phyloP scores from a whole-genome alignment of 768 basidiomycete genomes.

The Artomyces pyxidatus region DNA sequence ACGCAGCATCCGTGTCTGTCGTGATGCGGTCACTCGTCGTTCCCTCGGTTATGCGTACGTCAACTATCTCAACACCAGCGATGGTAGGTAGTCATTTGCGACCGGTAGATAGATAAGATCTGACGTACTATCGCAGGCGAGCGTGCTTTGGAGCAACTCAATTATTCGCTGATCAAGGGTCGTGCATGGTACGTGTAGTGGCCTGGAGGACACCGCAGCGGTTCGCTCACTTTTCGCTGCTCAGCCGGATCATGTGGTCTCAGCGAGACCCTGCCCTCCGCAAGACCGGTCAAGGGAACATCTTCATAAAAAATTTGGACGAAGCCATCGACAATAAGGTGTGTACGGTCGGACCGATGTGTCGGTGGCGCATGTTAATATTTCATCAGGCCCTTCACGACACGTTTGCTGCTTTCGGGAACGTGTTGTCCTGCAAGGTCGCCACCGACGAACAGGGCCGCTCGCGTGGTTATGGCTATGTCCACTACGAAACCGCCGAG shows the following conservation, averaged over 20 bases:
- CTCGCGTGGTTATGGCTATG: constrained; percentile 97
- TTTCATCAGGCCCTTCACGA: constrained; percentile 84
- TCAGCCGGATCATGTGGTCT: constrained; percentile 99
- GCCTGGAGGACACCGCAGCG: neutral
- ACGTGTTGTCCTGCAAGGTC: constrained; percentile 98
- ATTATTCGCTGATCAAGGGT: constrained; percentile 98
- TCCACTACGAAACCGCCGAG: constrained; percentile 97
- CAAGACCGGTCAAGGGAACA: constrained; percentile 99
- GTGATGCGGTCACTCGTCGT: constrained; percentile 98
- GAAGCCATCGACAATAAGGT: constrained; percentile 98
- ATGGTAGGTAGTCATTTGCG: constrained; percentile 50
- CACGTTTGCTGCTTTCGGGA: constrained; percentile 98
- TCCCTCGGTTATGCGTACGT: constrained; percentile 99
- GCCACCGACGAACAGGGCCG: constrained; percentile 93
- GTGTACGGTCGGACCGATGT: constrained; percentile 7
- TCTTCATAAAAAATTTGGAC: constrained; percentile 99
- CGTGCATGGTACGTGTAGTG: constrained; percentile 72
- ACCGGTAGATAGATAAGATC: constrained; percentile 2
- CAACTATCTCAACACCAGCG: constrained; percentile 92
- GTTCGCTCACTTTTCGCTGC: constrained; percentile 4
- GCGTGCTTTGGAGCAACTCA: constrained; percentile 96
- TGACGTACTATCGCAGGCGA: constrained; percentile 50
- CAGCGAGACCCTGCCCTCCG: constrained; percentile 99
- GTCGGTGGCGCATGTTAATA: neutral
- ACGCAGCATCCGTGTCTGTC: constrained; percentile 93